Evolutionary conservation across 495 filamentous ascomycete species (phyloP), one percentile per base, ranked within the genome.

Genomic region (Pyronema domesticum): DNA sequence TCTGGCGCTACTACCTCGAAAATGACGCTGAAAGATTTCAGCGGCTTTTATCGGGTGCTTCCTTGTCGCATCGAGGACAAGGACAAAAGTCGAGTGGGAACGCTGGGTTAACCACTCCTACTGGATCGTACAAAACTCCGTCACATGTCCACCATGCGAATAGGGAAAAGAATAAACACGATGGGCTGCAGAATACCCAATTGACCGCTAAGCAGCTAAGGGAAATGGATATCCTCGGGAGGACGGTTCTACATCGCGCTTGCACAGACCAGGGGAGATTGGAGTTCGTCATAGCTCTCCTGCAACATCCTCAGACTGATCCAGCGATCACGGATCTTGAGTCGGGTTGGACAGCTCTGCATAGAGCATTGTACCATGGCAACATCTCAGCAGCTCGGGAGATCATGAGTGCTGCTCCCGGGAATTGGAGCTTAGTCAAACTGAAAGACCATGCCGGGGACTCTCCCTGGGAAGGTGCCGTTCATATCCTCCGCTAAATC

Each of bases 1-100:
- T 98, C 67, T 95, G 91, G 89, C 85, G 86, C 73, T 86, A 76
- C 69, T 98, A 87, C 68, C 81, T 89, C 71, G 82, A 94, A 76
- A 84, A 95, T 80, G 86, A 98, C 74, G 83, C 89, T 74, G 86
- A 89, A 63, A 79, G 70, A 65, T 96, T 98, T 73, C 80, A 81
- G 72, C 80, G 80, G 68, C 75, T 88, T 60, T 76, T 96, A 72
- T 78, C 80, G 61, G 71, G 67, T 71, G 59, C 69, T 70, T 73
- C 59, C 69, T 73, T 66, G 63, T 67, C 60, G 53, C 67, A 65
- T 66, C 67, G 60, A 72, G 71, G 67, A 65, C 68, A 67, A 65
- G 66, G 11, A 58, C 49, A 47, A 11, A 64, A 59, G 62, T 56
- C 52, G 33, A 55, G 19, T 56, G 63, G 58, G 57, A 65, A 59